Conservation (phyloP, 768 basidiomycete genomes). For the Gymnopilus dilepis region DNA sequence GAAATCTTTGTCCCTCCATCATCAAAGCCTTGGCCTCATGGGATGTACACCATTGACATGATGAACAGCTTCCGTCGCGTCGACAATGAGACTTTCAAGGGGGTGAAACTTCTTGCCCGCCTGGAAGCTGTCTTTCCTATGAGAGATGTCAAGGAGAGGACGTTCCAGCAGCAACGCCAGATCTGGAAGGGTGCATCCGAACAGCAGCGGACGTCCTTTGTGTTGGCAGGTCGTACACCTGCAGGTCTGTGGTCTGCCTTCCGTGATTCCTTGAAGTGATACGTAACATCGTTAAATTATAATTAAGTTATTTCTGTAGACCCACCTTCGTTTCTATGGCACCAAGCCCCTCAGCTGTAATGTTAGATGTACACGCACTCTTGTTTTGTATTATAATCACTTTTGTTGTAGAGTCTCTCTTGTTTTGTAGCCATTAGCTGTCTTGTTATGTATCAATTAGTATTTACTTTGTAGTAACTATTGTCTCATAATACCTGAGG, state of each 20-base stretch:
- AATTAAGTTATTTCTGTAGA: background rate
- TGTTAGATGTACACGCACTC: no score
- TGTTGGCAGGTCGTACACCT: background rate
- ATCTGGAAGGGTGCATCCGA: background rate
- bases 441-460: no score
- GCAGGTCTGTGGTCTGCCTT: background rate
- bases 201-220: background rate
- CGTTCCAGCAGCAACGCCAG: background rate
- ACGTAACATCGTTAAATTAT: background rate
- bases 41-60: constrained; percentile 26
- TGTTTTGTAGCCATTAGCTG: background rate
- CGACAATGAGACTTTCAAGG: background rate
- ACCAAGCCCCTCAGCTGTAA: no score
- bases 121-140: background rate
- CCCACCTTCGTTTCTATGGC: no score
- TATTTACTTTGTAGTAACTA: background rate
- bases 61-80: constrained; percentile 13
- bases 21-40: constrained; percentile 16
- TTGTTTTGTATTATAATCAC: background rate
- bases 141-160: background rate
- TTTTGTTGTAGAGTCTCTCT: no score
- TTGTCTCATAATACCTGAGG: constrained; percentile 13
- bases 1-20: background rate
- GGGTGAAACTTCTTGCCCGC: background rate
- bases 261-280: background rate